Base-by-base conservation (phyloP, 768 basidiomycete genomes). In the Coprinellus micaceus region DNA sequence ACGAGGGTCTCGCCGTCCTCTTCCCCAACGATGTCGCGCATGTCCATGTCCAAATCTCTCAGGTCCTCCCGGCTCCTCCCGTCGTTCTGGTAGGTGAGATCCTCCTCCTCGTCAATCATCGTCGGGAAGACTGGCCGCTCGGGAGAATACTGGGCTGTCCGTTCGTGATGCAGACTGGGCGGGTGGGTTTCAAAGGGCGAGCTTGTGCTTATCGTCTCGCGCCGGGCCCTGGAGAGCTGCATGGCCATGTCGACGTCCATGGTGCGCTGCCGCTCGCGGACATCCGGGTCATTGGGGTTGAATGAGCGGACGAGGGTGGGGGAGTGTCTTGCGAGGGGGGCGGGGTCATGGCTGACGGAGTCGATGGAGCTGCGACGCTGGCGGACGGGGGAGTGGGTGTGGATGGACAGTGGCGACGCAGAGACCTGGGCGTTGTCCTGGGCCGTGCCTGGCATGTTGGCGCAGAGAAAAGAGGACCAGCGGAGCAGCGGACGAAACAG, bases 221-320 rank as follows among this genome's bases (percentile, higher is more conserved):
- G 77, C 21, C 90, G 81, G 1, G 88, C 89, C 21, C 82, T 78
- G 22, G 86, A 88, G 40, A 89, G 81, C 29, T 89, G 87, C 66
- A 91, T 80, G 52, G 89, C 91, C 89, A 93, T 92, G 64, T 95
- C 94, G 0, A 91, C 91, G 64, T 98, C 95, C 87, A 97, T 91
- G 5, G 91, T 85, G 33, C 89, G 82, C 75, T 98, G 94, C 19
- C 94, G 84, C 69, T 97, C 94, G 53, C 86, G 77, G 19, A 83
- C 83, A 52, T 89, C 82, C 0, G 88, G 84, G 65, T 91, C 86
- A 74, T 85, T 79, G 10, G 79, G 81, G 66, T 90, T 85, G 58
- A 81, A 79, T 9, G 87, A 78, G 41, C 87, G 81, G 1, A 72
- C 67, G 15, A 88, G 69, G 2, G 82, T 83, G 0, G 89, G 88